Conservation (phyloP, 768 basidiomycete genomes). For the Floccularia luteovirens region DNA sequence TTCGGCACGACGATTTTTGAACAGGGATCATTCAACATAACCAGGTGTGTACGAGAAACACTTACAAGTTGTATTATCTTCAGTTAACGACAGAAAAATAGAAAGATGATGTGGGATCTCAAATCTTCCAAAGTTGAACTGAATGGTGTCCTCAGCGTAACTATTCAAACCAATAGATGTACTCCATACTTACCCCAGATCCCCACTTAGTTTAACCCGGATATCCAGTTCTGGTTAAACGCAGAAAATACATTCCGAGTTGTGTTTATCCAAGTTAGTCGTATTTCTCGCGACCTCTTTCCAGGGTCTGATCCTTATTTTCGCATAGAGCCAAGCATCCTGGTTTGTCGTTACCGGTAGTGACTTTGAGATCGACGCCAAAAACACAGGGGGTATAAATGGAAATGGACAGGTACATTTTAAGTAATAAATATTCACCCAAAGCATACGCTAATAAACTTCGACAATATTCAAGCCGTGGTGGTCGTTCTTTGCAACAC, state of each 20-base stretch:
- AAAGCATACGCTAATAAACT: not conserved
- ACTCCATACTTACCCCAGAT: not conserved
- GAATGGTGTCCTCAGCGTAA: constrained; percentile 35
- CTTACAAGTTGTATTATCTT: not conserved
- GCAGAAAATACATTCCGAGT: constrained; percentile 48
- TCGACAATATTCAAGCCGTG: constrained; percentile 25
- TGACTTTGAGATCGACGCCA: constrained; percentile 48
- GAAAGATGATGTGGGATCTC: constrained; percentile 51
- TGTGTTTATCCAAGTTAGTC: constrained; percentile 55
- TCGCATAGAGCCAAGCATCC: constrained; percentile 46
- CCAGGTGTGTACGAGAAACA: constrained; percentile 23
- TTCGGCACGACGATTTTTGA: constrained; percentile 36
- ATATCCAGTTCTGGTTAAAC: constrained; percentile 50
- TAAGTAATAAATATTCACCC: not conserved
- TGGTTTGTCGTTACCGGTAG: constrained; percentile 56
- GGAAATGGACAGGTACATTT: constrained; percentile 46
- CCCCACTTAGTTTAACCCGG: constrained; percentile 37
- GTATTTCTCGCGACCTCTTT: not conserved
- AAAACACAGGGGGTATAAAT: constrained; percentile 47
- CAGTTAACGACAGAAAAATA: constrained; percentile 8
- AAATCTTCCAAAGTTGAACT: constrained; percentile 33
- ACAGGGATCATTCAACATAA: constrained; percentile 41
- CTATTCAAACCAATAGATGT: constrained; percentile 3
- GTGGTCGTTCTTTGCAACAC: constrained; percentile 47
- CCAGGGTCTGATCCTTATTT: not conserved